Percentiles rank a stretch among this genome's conserved stretches.
phyloP scores from a whole-genome alignment of 495 filamentous ascomycete genomes.

The Aspergillus haitiensis region DNA sequence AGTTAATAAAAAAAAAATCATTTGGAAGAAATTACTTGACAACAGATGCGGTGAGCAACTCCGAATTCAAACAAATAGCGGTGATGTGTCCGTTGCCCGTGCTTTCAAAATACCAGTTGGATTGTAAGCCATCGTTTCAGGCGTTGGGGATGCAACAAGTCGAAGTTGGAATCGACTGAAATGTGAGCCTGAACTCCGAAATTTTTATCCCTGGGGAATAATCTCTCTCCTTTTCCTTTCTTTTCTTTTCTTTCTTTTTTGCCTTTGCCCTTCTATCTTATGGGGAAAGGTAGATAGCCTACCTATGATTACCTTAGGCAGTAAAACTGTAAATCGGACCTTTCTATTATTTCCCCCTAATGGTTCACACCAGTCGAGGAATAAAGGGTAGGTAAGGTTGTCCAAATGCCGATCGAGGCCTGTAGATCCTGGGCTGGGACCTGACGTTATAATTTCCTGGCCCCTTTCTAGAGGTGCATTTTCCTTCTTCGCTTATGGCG shows the following conservation, averaged over 20 bases:
- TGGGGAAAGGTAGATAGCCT: too few relatives aligned
- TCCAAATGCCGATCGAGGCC: constrained; percentile 4
- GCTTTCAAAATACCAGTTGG: constrained; percentile 2
- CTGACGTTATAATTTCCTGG: background rate
- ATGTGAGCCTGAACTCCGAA: constrained; percentile 8
- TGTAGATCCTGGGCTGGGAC: constrained; percentile 7
- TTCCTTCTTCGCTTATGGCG: constrained; percentile 10
- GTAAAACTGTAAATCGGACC: too few relatives aligned
- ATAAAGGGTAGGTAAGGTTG: constrained; percentile 2
- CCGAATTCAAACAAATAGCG: constrained; percentile 22
- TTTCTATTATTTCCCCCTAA: background rate
- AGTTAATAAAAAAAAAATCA: background rate
- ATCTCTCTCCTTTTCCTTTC: constrained; percentile 9
- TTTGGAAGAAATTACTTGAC: background rate
- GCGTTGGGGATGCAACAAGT: constrained; percentile 7
- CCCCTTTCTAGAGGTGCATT: background rate
- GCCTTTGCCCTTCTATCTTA: background rate
- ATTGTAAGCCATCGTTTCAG: constrained; percentile 27
- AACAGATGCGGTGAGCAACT: constrained; percentile 29
- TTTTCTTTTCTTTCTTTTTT: background rate
- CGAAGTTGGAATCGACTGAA: background rate
- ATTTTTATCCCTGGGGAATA: background rate
- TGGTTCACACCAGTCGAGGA: constrained; percentile 6
- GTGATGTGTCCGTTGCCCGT: constrained; percentile 22
- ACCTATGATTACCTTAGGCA: too few relatives aligned